phyloP scores from a whole-genome alignment of 2,329 filamentous ascomycete species.

The Coniochaeta prunicola region DNA sequence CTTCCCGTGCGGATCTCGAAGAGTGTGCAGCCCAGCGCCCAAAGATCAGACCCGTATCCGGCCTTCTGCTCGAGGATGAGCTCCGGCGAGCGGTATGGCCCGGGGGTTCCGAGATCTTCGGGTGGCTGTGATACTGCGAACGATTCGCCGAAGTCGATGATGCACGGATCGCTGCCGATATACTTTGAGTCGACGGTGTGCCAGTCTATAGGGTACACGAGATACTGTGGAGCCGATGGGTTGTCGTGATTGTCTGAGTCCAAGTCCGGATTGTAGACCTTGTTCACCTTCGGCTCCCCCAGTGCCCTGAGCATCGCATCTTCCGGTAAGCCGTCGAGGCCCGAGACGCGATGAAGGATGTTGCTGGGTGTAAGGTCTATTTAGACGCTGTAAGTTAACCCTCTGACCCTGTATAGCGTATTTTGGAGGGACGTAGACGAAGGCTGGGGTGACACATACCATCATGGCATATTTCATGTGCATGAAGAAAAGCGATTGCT shows the following conservation, averaged over 20 bases:
- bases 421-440: not conserved
- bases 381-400: not conserved
- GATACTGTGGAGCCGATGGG: slow-evolving; percentile 2
- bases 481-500: slow-evolving; percentile 7
- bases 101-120: slow-evolving; percentile 4
- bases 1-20: slow-evolving; percentile 8
- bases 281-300: slow-evolving; percentile 4
- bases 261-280: not conserved
- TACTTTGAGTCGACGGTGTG: not conserved
- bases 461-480: slow-evolving; percentile 7
- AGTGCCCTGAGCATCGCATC: slow-evolving; percentile 4
- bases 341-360: slow-evolving; percentile 5
- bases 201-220: slow-evolving; percentile 2
- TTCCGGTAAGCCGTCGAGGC: slow-evolving; percentile 5
- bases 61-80: slow-evolving; percentile 4
- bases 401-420: not conserved
- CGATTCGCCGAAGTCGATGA: slow-evolving; percentile 7
- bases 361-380: slow-evolving; percentile 8
- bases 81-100: slow-evolving; percentile 6
- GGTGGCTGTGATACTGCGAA: slow-evolving; percentile 3
- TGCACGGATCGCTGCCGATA: slow-evolving; percentile 1
- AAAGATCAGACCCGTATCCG: slow-evolving; percentile 7
- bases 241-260: not conserved
- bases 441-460: not conserved
- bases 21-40: slow-evolving; percentile 8